These are phyloP conservation scores for Rhodamnia argentea DNA, from an alignment of 345 rosid species.

Conservation along the genomic window DNA sequence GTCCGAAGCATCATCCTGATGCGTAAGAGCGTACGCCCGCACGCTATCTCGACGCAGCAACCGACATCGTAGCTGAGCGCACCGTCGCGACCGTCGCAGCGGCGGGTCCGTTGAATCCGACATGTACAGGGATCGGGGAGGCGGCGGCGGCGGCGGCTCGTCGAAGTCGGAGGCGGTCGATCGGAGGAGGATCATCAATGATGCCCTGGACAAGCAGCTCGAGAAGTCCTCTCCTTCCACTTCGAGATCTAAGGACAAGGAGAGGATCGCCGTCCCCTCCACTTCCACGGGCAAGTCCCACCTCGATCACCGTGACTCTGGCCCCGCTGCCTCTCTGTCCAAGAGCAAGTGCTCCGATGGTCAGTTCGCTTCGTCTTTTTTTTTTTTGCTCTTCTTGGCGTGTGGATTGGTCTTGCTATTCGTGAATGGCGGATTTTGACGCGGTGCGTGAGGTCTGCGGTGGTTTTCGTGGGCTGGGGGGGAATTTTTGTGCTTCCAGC, in stretches of 20 bases:
- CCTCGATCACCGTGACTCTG: constrained; percentile 50
- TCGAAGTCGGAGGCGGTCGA: constrained; percentile 85
- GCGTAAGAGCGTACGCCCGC: neutral
- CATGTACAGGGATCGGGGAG: constrained; percentile 65
- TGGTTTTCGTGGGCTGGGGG: neutral
- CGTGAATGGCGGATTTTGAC: neutral
- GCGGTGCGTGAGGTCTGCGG: neutral
- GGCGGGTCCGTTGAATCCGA: neutral
- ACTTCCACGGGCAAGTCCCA: constrained; percentile 69
- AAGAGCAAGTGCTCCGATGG: constrained; percentile 63
- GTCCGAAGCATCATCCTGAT: neutral
- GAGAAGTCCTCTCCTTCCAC: constrained; percentile 89
- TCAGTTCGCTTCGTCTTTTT: constrained; percentile 11
- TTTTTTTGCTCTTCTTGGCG: neutral
- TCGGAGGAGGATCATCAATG: constrained; percentile 73
- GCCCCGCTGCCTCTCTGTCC: constrained; percentile 27
- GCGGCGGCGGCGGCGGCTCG: constrained; percentile 68
- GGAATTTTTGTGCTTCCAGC: neutral
- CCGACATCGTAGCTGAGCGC: neutral
- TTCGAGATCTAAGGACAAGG: constrained; percentile 58
- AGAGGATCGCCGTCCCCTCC: constrained; percentile 57
- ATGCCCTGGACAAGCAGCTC: constrained; percentile 83
- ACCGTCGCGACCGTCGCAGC: neutral
- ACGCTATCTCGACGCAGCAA: neutral
- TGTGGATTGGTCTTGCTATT: neutral